Percentiles rank a stretch among this genome's conserved stretches.
Evolutionary conservation across 1,139 yeast species (phyloP).

Genomic region (Maudiozyma humilis): DNA sequence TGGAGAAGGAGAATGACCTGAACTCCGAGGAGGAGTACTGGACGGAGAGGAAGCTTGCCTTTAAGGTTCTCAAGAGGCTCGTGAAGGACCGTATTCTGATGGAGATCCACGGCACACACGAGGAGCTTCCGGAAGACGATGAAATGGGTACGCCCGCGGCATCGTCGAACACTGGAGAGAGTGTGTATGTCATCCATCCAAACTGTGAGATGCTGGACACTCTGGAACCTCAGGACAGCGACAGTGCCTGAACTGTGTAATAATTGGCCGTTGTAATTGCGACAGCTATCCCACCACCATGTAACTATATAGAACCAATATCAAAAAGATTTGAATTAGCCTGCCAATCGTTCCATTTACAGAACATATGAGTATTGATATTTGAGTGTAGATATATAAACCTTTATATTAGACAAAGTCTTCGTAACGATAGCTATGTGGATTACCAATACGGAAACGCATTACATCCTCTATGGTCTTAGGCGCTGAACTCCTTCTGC

Average conservation of each 20-base stretch:
- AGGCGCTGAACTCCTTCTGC: conserved; percentile 33
- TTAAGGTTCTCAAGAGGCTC: conserved; percentile 73
- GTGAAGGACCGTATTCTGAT: conserved; percentile 81
- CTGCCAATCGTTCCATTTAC: too few relatives aligned
- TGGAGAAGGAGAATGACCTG: conserved; percentile 64
- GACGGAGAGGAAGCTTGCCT: conserved; percentile 61
- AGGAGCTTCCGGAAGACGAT: conserved; percentile 35
- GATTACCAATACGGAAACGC: too few relatives aligned
- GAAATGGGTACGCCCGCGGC: conserved; percentile 13
- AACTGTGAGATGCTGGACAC: conserved; percentile 68
- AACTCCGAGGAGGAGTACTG: conserved; percentile 64
- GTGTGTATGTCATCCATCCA: conserved; percentile 77
- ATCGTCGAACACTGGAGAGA: conserved; percentile 29
- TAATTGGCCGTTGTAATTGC: background rate
- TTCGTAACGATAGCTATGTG: too few relatives aligned
- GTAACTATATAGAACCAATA: background rate
- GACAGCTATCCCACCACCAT: background rate
- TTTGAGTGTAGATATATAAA: too few relatives aligned
- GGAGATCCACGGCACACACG: conserved; percentile 60
- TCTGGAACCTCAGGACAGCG: conserved; percentile 12
- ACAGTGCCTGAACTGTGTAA: conserved; percentile 1
- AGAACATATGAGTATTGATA: too few relatives aligned
- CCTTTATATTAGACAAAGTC: too few relatives aligned
- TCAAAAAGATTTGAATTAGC: too few relatives aligned
- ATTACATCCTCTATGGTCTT: too few relatives aligned